Percentiles rank a stretch among this genome's conserved stretches.
Conservation (phyloP, 306 rosid species). For the Lathyrus tuberosus region DNA sequence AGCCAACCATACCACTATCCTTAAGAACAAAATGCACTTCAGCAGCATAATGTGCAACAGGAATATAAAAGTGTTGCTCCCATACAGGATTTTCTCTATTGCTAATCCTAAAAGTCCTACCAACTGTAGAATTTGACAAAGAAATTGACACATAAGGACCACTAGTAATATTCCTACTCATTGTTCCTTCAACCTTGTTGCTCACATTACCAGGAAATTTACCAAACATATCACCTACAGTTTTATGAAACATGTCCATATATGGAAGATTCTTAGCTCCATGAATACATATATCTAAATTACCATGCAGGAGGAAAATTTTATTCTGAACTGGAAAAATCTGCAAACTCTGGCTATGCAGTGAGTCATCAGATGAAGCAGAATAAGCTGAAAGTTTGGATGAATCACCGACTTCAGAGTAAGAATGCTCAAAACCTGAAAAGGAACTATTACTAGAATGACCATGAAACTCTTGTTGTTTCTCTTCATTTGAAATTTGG, state of each 20-base stretch:
- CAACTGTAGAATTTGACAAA: constrained; percentile 74
- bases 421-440: constrained; percentile 48
- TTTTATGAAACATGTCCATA: constrained; percentile 96
- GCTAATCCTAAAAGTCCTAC: constrained; percentile 91
- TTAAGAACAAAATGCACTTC: constrained; percentile 87
- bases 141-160: constrained; percentile 91
- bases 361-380: constrained; percentile 57
- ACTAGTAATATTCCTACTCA: constrained; percentile 71
- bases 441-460: constrained; percentile 46
- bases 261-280: constrained; percentile 83
- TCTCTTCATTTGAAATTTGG: constrained; percentile 43
- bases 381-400: constrained; percentile 30
- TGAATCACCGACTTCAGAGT: constrained; percentile 39
- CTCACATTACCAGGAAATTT: constrained; percentile 59
- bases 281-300: constrained; percentile 79
- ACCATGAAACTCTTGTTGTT: constrained; percentile 52
- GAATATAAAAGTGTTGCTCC: constrained; percentile 81
- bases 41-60: constrained; percentile 85
- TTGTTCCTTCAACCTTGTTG: constrained; percentile 62
- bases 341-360: constrained; percentile 58
- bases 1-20: constrained; percentile 94
- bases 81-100: constrained; percentile 88
- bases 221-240: constrained; percentile 72
- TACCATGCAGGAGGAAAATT: constrained; percentile 85
- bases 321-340: constrained; percentile 63